A percentile compares a stretch with the other conserved stretches of the same genome.
Evolutionary conservation across 768 basidiomycete species (phyloP).

Genomic region (Pleurotus tuber-regium): DNA sequence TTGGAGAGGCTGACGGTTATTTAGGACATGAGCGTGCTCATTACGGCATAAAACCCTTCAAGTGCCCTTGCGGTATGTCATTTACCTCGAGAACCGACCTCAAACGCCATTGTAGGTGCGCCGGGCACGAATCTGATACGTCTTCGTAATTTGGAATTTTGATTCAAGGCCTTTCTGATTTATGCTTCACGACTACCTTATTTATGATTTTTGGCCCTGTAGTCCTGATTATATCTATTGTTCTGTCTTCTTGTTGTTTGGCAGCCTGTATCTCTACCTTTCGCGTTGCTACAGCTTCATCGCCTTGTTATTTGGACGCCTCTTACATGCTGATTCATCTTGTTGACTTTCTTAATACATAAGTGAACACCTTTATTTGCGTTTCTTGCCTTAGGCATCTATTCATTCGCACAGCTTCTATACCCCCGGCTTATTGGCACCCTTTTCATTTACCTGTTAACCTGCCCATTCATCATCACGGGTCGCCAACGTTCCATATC

Average conservation of each 20-base stretch:
- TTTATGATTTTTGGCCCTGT: neutral
- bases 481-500: too few species aligned
- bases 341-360: too few species aligned
- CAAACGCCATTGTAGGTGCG: neutral
- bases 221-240: neutral
- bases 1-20: neutral
- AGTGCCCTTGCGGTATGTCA: neutral
- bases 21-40: neutral
- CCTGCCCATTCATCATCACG: too few species aligned
- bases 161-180: neutral
- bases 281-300: neutral
- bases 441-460: too few species aligned
- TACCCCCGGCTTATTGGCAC: too few species aligned
- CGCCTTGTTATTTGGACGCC: too few species aligned
- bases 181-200: neutral
- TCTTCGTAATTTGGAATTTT: neutral
- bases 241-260: neutral
- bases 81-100: neutral
- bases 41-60: neutral
- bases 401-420: too few species aligned
- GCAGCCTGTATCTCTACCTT: neutral
- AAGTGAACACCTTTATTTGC: too few species aligned
- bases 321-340: too few species aligned
- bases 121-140: neutral
- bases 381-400: too few species aligned